Percentiles rank a stretch among this genome's conserved stretches.
Conservation (phyloP, 306 rosid genomes). For the Dryas octopetala region DNA sequence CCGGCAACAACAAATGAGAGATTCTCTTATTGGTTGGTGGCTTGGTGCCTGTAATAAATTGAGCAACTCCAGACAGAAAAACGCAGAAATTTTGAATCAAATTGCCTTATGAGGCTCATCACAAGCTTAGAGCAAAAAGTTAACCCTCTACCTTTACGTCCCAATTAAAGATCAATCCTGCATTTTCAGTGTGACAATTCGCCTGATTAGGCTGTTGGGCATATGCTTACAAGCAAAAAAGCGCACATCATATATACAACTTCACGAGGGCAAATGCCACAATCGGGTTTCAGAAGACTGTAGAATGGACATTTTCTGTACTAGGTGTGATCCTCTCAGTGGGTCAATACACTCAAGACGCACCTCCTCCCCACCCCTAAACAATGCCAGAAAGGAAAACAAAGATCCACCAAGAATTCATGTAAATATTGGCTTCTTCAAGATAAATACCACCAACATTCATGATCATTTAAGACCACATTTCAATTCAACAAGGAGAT, state of each 20-base stretch:
- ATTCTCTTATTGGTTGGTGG: no score
- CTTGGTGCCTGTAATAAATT: no score
- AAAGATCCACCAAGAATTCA: neutral
- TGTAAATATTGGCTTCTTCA: neutral
- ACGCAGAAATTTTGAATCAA: no score
- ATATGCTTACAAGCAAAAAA: neutral
- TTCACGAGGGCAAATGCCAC: no score
- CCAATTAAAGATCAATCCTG: neutral
- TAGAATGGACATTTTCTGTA: neutral
- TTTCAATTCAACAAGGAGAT: conserved; percentile 18
- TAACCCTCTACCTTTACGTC: no score
- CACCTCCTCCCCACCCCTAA: neutral
- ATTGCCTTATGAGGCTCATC: no score
- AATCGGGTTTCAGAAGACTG: neutral
- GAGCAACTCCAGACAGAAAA: no score
- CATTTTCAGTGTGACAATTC: neutral
- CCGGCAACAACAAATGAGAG: no score
- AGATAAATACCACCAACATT: neutral
- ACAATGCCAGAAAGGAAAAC: neutral
- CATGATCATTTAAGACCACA: conserved; percentile 24
- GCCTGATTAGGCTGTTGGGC: neutral
- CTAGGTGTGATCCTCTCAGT: neutral
- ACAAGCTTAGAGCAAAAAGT: no score
- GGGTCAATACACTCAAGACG: neutral
- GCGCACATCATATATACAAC: no score